Conservation (phyloP, 2,329 filamentous ascomycete genomes). For the Amesomyces nigricolor region DNA sequence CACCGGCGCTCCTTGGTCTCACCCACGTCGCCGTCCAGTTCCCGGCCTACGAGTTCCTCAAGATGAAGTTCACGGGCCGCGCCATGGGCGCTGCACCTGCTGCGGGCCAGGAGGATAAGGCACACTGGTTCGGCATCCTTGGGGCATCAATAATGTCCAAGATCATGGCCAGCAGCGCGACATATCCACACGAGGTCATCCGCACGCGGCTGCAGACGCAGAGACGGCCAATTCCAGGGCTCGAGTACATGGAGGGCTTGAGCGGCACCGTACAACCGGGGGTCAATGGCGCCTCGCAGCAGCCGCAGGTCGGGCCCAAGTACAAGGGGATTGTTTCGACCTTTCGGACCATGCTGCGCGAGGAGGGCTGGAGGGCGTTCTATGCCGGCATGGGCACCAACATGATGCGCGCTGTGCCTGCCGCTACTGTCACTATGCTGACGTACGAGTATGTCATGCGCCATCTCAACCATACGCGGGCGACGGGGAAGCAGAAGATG, state of each 20-base stretch:
- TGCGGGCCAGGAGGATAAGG: conserved; percentile 49
- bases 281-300: conserved; percentile 42
- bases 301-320: conserved; percentile 36
- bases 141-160: conserved; percentile 91
- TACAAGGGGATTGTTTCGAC: conserved; percentile 80
- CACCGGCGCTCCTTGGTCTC: conserved; percentile 83
- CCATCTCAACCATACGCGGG: conserved; percentile 41
- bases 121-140: conserved; percentile 78
- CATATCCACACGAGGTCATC: conserved; percentile 95
- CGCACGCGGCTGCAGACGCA: conserved; percentile 92
- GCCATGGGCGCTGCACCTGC: conserved; percentile 69
- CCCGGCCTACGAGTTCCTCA: conserved; percentile 89
- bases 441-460: conserved; percentile 80
- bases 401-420: conserved; percentile 90
- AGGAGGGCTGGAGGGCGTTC: conserved; percentile 95
- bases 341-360: conserved; percentile 74
- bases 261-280: conserved; percentile 40
- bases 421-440: conserved; percentile 94
- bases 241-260: conserved; percentile 47
- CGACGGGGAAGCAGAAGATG: conserved; percentile 35
- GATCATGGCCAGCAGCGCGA: conserved; percentile 86
- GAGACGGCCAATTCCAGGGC: conserved; percentile 60
- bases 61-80: conserved; percentile 81
- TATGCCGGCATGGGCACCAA: conserved; percentile 98
- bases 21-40: conserved; percentile 97